Percentiles rank a stretch among this genome's conserved stretches.
These are phyloP conservation scores for Venturia asperata DNA, from an alignment of 2,329 filamentous ascomycete species.

Conservation along the genomic window DNA sequence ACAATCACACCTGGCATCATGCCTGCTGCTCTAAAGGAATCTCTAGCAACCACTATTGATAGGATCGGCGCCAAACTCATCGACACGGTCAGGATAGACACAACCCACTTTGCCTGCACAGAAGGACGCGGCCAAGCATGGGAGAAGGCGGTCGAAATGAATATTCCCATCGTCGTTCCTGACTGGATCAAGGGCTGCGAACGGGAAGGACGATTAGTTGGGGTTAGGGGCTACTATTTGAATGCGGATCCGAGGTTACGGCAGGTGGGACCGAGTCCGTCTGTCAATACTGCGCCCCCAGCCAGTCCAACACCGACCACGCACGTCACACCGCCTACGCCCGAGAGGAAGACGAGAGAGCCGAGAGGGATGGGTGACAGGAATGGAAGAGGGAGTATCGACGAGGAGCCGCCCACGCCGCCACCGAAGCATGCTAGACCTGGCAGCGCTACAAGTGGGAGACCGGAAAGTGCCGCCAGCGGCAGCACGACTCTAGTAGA, in stretches of 20 bases:
- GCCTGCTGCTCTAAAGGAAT: conserved; percentile 64
- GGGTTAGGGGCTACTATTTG: conserved; percentile 92
- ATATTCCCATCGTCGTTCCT: conserved; percentile 91
- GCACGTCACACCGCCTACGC: conserved; percentile 45
- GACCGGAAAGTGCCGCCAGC: background rate
- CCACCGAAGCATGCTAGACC: conserved; percentile 24
- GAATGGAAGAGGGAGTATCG: conserved; percentile 7
- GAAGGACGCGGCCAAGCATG: conserved; percentile 83
- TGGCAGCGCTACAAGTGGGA: background rate
- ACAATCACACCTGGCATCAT: conserved; percentile 88
- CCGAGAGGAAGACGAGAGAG: conserved; percentile 31
- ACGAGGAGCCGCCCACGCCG: conserved; percentile 24
- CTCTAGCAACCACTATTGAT: conserved; percentile 66
- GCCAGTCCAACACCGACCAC: conserved; percentile 35
- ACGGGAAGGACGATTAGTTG: conserved; percentile 81
- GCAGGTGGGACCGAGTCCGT: conserved; percentile 39
- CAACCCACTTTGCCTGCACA: conserved; percentile 95
- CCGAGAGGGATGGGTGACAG: conserved; percentile 18
- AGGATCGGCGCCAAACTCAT: conserved; percentile 89
- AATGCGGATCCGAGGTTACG: conserved; percentile 68
- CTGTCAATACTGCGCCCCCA: conserved; percentile 11
- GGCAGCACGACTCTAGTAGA: conserved; percentile 16
- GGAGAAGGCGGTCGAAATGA: conserved; percentile 97
- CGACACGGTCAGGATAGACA: conserved; percentile 88
- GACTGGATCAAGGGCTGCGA: conserved; percentile 99